Percentiles rank a stretch among this genome's conserved stretches.
phyloP scores from a whole-genome alignment of 495 filamentous ascomycete genomes.

The Neurospora sp. region DNA sequence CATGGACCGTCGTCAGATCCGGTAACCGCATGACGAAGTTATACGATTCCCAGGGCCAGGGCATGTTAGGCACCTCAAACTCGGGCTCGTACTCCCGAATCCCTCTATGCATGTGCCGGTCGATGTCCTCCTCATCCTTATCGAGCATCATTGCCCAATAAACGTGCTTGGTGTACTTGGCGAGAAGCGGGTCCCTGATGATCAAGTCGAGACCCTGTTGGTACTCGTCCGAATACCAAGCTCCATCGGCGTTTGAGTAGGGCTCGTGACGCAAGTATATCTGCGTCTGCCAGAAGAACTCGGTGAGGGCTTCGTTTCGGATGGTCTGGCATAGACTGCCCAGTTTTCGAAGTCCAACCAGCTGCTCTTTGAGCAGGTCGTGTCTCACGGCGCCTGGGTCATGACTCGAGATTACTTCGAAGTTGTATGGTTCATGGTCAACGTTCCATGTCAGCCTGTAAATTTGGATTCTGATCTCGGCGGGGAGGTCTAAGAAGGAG shows the following conservation, averaged over 20 bases:
- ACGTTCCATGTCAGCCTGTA: neutral
- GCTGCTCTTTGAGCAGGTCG: neutral
- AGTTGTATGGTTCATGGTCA: neutral
- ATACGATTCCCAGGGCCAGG: neutral
- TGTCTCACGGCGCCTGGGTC: neutral
- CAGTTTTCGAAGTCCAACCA: neutral
- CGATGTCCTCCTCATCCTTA: neutral
- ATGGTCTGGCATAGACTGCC: neutral
- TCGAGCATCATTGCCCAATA: neutral
- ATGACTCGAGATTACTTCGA: neutral
- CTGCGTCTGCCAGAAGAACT: neutral
- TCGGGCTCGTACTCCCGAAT: neutral
- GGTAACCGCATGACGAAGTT: neutral
- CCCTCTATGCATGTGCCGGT: neutral
- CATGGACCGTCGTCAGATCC: neutral
- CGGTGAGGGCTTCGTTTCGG: neutral
- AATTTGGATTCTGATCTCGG: neutral
- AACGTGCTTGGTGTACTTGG: neutral
- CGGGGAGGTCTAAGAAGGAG: neutral
- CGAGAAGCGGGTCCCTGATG: neutral
- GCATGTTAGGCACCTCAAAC: neutral
- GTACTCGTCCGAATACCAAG: neutral
- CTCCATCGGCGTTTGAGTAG: neutral
- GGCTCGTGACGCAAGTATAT: neutral
- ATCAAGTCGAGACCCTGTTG: neutral